Evolutionary conservation across 1,284 basidiomycete species (phyloP).

Genomic region (Rhodotorula sp.): DNA sequence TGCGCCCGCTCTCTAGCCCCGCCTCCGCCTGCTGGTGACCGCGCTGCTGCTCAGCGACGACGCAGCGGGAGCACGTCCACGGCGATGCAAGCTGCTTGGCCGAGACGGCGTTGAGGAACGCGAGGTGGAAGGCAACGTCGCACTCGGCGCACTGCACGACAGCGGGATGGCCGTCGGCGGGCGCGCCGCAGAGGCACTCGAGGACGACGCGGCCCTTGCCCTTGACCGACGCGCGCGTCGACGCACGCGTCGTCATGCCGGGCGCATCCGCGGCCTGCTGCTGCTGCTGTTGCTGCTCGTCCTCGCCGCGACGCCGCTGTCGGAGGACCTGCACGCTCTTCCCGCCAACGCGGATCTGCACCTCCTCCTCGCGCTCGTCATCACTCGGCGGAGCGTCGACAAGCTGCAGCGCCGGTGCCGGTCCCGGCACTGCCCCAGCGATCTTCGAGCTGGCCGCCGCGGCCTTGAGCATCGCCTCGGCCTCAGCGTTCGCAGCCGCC

Average conservation of each 20-base stretch:
- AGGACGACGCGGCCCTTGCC: slow-evolving; percentile 18
- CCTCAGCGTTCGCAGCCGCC: neutral
- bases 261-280: neutral
- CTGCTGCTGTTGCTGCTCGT: neutral
- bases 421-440: neutral
- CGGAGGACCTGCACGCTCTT: slow-evolving; percentile 26
- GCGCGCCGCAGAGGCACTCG: slow-evolving; percentile 20
- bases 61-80: slow-evolving; percentile 41
- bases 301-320: slow-evolving; percentile 15
- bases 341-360: slow-evolving; percentile 23
- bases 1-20: neutral
- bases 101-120: slow-evolving; percentile 32
- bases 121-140: slow-evolving; percentile 39
- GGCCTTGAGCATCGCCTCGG: slow-evolving; percentile 2
- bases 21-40: too few species aligned
- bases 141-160: slow-evolving; percentile 37
- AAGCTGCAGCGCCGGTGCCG: neutral
- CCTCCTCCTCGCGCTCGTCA: neutral
- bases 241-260: neutral
- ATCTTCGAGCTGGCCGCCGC: slow-evolving; percentile 3
- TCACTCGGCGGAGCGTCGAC: slow-evolving; percentile 9
- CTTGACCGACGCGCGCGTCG: slow-evolving; percentile 23
- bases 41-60: slow-evolving; percentile 2
- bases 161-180: slow-evolving; percentile 2
- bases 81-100: slow-evolving; percentile 28